These are phyloP conservation scores for Jackrogersella multiformis DNA, from an alignment of 495 filamentous ascomycete genomes.

Conservation along the genomic window DNA sequence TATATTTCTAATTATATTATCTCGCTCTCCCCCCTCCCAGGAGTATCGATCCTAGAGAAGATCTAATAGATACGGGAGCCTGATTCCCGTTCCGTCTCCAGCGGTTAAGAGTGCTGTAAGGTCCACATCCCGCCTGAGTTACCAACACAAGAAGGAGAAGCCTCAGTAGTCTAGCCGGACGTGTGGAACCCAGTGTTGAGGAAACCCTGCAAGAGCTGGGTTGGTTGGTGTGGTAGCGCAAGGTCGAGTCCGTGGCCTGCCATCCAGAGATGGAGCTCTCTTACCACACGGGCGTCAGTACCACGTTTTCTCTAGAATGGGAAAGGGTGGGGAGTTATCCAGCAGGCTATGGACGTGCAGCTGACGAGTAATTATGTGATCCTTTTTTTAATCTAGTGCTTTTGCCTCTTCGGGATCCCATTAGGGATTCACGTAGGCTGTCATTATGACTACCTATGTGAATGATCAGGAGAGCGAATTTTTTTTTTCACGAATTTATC, in stretches of 20 bases:
- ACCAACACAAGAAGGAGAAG: slow-evolving; percentile 22
- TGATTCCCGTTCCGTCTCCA: slow-evolving; percentile 10
- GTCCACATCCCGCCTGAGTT: slow-evolving; percentile 35
- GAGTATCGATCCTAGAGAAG: slow-evolving; percentile 7
- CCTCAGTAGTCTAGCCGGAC: slow-evolving; percentile 24
- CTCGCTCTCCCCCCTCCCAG: background rate
- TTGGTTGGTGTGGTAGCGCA: slow-evolving; percentile 26
- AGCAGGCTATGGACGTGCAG: slow-evolving; percentile 31
- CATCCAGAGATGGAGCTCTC: slow-evolving; percentile 26
- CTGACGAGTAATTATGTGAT: slow-evolving; percentile 24
- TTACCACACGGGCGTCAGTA: slow-evolving; percentile 36
- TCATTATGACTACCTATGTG: too few species aligned
- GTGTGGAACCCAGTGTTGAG: slow-evolving; percentile 36
- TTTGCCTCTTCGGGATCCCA: background rate
- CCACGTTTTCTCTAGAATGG: slow-evolving; percentile 29
- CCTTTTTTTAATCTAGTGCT: background rate
- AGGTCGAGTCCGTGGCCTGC: slow-evolving; percentile 37
- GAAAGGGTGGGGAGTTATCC: slow-evolving; percentile 22
- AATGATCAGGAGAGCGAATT: too few species aligned
- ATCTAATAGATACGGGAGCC: slow-evolving; percentile 14
- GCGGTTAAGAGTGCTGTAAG: slow-evolving; percentile 2
- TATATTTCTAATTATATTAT: slow-evolving; percentile 5
- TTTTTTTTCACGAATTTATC: background rate
- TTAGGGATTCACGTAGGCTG: background rate
- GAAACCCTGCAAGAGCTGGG: slow-evolving; percentile 32